Percentiles rank a stretch among this genome's conserved stretches.
Evolutionary conservation across 1,139 yeast species (phyloP).

Genomic region (Hansenula lynferdii): DNA sequence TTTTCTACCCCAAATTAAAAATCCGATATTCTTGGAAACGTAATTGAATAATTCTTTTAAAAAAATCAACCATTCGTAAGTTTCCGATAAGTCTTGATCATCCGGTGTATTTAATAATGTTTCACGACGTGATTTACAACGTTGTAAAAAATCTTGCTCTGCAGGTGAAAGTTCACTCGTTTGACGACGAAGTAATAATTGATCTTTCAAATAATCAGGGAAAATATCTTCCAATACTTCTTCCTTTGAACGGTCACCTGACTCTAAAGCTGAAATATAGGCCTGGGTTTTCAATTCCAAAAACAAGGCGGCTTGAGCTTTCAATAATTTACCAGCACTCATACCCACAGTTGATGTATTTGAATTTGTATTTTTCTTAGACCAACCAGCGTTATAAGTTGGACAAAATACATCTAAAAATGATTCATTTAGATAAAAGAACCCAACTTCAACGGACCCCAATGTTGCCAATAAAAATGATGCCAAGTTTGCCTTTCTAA

Average conservation of each 20-base stretch:
- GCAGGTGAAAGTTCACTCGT: constrained; percentile 50
- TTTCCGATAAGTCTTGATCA: constrained; percentile 47
- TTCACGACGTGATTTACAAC: constrained; percentile 68
- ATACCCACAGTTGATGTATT: no score
- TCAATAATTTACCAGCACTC: constrained; percentile 47
- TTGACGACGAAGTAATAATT: constrained; percentile 48
- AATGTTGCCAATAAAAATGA: constrained; percentile 82
- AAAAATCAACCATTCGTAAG: constrained; percentile 72
- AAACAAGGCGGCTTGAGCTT: constrained; percentile 74
- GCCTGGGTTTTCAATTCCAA: constrained; percentile 94
- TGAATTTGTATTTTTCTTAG: constrained; percentile 7
- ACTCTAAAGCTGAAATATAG: constrained; percentile 80
- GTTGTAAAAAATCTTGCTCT: constrained; percentile 63
- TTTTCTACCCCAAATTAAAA: constrained; percentile 65
- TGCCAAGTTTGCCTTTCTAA: constrained; percentile 81
- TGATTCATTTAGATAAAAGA: constrained; percentile 76
- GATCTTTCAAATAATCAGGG: constrained; percentile 58
- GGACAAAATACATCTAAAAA: constrained; percentile 85
- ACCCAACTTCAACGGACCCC: constrained; percentile 83
- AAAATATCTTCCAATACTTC: constrained; percentile 76
- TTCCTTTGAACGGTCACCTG: constrained; percentile 51
- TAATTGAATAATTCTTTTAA: constrained; percentile 73
- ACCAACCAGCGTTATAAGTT: constrained; percentile 26
- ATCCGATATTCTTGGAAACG: constrained; percentile 68
- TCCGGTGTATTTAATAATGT: constrained; percentile 46